phyloP scores from a whole-genome alignment of 139 green algal genomes.

The Haematococcus lacustris region DNA sequence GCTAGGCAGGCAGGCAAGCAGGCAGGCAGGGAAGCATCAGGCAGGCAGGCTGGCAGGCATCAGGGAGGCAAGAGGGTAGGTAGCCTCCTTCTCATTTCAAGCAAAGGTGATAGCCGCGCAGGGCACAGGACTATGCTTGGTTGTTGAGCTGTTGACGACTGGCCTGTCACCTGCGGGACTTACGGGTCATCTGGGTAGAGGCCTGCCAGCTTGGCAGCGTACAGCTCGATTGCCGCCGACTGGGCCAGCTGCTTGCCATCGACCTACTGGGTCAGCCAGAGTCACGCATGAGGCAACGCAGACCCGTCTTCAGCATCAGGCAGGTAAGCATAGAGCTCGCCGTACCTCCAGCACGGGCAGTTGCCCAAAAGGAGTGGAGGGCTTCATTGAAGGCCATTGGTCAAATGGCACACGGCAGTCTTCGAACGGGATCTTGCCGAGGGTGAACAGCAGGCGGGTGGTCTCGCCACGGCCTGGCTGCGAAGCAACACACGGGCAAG shows the following conservation, averaged over 20 bases:
- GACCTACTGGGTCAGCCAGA: constrained; percentile 1
- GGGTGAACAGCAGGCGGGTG: constrained; percentile 9
- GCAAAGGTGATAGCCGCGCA: too few relatives aligned
- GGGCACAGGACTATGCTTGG: too few relatives aligned
- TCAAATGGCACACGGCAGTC: neutral
- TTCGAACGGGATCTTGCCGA: constrained; percentile 10
- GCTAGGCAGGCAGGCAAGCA: too few relatives aligned
- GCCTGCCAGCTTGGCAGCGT: constrained; percentile 21
- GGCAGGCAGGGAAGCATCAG: too few relatives aligned
- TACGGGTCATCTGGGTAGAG: constrained; percentile 13
- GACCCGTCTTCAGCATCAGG: neutral
- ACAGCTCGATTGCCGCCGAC: constrained; percentile 23
- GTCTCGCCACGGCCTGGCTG: constrained; percentile 1
- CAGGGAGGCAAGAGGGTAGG: too few relatives aligned
- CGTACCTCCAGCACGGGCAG: constrained; percentile 34
- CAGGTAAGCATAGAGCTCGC: neutral
- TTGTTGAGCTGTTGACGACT: too few relatives aligned
- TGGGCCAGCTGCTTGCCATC: constrained; percentile 38
- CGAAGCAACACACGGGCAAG: too few relatives aligned
- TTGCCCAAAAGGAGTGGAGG: constrained; percentile 29
- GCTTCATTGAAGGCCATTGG: constrained; percentile 14
- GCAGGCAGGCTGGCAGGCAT: too few relatives aligned
- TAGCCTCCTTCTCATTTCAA: too few relatives aligned
- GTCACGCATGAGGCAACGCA: neutral
- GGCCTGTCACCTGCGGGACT: too few relatives aligned